These are phyloP conservation scores for Kazachstania bromeliacearum DNA, from an alignment of 805 yeast species.

Conservation along the genomic window DNA sequence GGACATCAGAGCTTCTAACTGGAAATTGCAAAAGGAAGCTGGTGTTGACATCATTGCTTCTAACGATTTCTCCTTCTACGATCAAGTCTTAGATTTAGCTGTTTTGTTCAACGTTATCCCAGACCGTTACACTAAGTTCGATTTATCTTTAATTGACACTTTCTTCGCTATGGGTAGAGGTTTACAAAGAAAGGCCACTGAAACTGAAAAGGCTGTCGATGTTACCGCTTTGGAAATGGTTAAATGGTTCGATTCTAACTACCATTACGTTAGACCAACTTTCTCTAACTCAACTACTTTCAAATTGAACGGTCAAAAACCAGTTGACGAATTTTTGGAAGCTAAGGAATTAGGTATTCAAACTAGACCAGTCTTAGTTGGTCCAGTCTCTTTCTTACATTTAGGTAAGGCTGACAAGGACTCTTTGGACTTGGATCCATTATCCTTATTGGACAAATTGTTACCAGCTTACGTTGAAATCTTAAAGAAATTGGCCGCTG, in stretches of 20 bases:
- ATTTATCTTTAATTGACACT: slow-evolving; percentile 77
- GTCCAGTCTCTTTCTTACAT: slow-evolving; percentile 91
- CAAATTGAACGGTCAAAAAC: slow-evolving; percentile 93
- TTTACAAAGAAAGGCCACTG: slow-evolving; percentile 93
- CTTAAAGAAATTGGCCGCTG: slow-evolving; percentile 76
- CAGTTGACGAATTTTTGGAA: slow-evolving; percentile 95
- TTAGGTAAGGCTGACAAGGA: slow-evolving; percentile 99
- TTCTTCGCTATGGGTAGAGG: slow-evolving; percentile 99
- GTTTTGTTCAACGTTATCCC: slow-evolving; percentile 92
- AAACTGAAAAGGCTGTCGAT: slow-evolving; percentile 79
- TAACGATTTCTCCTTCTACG: slow-evolving; percentile 97
- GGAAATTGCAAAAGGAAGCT: slow-evolving; percentile 95
- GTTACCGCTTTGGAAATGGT: slow-evolving; percentile 99
- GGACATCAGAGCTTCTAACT: slow-evolving; percentile 89
- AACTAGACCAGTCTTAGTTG: slow-evolving; percentile 95
- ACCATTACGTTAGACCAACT: slow-evolving; percentile 99
- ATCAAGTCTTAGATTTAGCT: slow-evolving; percentile 90
- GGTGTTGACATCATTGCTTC: slow-evolving; percentile 97
- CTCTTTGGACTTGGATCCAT: slow-evolving; percentile 89
- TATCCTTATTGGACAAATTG: slow-evolving; percentile 77
- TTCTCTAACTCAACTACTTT: slow-evolving; percentile 90
- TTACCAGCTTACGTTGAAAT: slow-evolving; percentile 90
- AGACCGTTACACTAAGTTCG: slow-evolving; percentile 87
- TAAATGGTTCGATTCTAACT: slow-evolving; percentile 99
- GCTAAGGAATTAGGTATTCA: slow-evolving; percentile 93